phyloP scores from a whole-genome alignment of 352 stramenopile genomes.

The Phytophthora boehmeriae region DNA sequence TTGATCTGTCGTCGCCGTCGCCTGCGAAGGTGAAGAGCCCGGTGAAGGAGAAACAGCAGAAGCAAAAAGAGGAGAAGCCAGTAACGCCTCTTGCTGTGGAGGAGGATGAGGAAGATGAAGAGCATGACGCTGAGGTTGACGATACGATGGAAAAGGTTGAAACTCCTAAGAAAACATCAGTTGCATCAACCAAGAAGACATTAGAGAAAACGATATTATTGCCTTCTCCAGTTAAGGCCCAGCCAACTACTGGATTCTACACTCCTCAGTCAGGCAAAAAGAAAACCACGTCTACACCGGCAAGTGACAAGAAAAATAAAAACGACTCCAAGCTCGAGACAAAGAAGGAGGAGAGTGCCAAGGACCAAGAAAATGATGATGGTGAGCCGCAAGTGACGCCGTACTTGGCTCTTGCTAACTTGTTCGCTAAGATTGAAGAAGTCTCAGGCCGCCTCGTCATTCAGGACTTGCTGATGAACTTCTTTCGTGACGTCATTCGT shows the following conservation, averaged over 20 bases:
- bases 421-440: constrained; percentile 84
- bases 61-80: constrained; percentile 15
- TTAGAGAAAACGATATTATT: constrained; percentile 20
- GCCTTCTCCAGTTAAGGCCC: constrained; percentile 12
- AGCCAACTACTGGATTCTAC: constrained; percentile 40
- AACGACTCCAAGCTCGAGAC: constrained; percentile 6
- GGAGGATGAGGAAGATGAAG: constrained; percentile 14
- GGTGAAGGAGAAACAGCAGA: no score
- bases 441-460: constrained; percentile 79
- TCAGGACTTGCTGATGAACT: constrained; percentile 84
- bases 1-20: constrained; percentile 39
- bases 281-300: constrained; percentile 10
- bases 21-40: constrained; percentile 24
- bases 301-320: constrained; percentile 23
- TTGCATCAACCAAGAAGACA: constrained; percentile 17
- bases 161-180: constrained; percentile 20
- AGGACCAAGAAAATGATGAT: constrained; percentile 13
- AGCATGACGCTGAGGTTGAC: constrained; percentile 12
- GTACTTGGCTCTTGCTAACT: constrained; percentile 67
- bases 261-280: constrained; percentile 27
- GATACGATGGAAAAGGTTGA: constrained; percentile 8
- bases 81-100: constrained; percentile 13
- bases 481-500: constrained; percentile 84
- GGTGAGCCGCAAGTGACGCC: constrained; percentile 33
- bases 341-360: constrained; percentile 15